phyloP scores from a whole-genome alignment of 129 eudicot species.

The Tagetes erecta region DNA sequence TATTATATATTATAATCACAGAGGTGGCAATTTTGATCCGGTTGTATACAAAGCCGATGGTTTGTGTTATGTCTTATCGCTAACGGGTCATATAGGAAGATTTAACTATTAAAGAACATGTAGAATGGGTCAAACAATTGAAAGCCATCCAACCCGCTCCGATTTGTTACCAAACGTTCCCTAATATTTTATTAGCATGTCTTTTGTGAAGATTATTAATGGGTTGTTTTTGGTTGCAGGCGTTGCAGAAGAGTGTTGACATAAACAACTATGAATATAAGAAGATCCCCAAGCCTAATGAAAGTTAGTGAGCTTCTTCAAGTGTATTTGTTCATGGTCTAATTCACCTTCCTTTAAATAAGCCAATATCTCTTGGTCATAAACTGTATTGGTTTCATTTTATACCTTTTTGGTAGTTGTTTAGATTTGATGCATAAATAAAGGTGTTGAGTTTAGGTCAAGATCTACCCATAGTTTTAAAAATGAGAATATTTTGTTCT shows the following conservation, averaged over 20 bases:
- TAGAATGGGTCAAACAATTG: neutral
- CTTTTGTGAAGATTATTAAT: neutral
- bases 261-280: constrained; percentile 69
- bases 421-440: constrained; percentile 2
- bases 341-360: constrained; percentile 10
- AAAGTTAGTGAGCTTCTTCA: constrained; percentile 22
- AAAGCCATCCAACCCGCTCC: neutral
- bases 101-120: neutral
- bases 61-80: neutral
- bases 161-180: neutral
- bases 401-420: constrained; percentile 10
- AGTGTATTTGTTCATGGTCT: constrained; percentile 11
- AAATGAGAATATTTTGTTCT: neutral
- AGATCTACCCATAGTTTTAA: neutral
- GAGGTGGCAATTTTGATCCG: neutral
- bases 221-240: constrained; percentile 50
- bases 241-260: constrained; percentile 71
- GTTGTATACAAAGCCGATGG: neutral
- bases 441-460: neutral
- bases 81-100: neutral
- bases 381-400: constrained; percentile 3
- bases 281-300: constrained; percentile 59
- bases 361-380: constrained; percentile 6
- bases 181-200: neutral
- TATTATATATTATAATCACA: neutral